Evolutionary conservation across 1,284 basidiomycete genomes (phyloP).

Genomic region (Somion occarium): DNA sequence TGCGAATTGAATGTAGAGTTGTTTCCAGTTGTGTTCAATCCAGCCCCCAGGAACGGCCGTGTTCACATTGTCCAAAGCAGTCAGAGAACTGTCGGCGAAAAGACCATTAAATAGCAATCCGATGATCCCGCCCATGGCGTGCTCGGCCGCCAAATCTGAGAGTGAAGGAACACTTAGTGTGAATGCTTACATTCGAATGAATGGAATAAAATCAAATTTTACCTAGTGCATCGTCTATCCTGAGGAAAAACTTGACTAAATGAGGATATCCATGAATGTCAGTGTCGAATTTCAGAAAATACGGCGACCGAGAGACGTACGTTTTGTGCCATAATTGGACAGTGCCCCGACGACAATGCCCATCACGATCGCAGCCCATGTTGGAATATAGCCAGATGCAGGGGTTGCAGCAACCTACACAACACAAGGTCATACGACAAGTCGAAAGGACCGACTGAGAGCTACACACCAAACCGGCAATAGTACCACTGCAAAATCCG

Average conservation of each 20-base stretch:
- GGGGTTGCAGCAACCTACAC: constrained; percentile 78
- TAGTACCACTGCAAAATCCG: constrained; percentile 79
- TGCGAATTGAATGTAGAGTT: constrained; percentile 79
- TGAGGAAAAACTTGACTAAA: constrained; percentile 61
- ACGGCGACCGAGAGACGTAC: constrained; percentile 38
- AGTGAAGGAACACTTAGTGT: background rate
- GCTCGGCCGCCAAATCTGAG: constrained; percentile 80
- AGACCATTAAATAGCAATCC: constrained; percentile 78
- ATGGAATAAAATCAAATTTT: background rate
- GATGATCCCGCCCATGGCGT: constrained; percentile 86
- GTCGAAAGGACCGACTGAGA: background rate
- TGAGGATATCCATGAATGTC: constrained; percentile 14
- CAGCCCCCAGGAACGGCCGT: constrained; percentile 66
- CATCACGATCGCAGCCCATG: constrained; percentile 72
- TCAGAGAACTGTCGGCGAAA: constrained; percentile 65
- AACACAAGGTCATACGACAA: background rate
- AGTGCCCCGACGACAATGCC: constrained; percentile 73
- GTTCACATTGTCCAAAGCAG: constrained; percentile 74
- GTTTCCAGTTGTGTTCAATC: constrained; percentile 69
- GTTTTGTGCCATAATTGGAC: constrained; percentile 85
- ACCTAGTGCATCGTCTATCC: constrained; percentile 74
- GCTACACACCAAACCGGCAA: constrained; percentile 58
- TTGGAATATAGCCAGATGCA: constrained; percentile 62
- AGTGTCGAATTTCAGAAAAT: constrained; percentile 6
- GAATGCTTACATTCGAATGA: background rate